Evolutionary conservation across 2,329 filamentous ascomycete species (phyloP).

Genomic region (Thielaviopsis populi): DNA sequence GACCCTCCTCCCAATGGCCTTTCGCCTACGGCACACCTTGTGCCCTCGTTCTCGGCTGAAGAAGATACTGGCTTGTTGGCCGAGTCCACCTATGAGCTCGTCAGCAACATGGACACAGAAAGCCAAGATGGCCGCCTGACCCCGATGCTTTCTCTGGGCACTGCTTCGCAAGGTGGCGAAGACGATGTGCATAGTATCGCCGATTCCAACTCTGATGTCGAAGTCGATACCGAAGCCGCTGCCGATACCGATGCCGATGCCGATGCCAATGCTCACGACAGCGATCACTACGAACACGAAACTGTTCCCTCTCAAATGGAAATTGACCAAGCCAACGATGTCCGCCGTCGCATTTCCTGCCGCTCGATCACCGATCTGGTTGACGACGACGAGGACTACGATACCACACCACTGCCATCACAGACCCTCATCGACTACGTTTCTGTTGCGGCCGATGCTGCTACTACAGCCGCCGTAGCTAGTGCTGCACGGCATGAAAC

Average conservation of each 20-base stretch:
- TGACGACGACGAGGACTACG: constrained; percentile 14
- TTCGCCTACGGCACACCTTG: not conserved
- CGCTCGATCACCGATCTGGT: constrained; percentile 7
- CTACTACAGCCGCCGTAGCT: not conserved
- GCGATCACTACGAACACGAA: constrained; percentile 10
- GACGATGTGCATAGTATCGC: constrained; percentile 30
- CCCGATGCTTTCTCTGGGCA: constrained; percentile 19
- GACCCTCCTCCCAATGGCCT: constrained; percentile 15
- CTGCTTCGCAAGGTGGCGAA: constrained; percentile 34
- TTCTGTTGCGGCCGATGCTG: constrained; percentile 10
- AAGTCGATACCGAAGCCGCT: not conserved
- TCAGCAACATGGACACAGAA: constrained; percentile 38
- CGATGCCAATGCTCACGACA: not conserved
- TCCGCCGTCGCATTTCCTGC: constrained; percentile 7
- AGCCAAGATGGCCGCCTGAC: constrained; percentile 35
- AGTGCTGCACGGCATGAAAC: not conserved
- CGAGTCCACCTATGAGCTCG: constrained; percentile 43
- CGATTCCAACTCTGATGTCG: constrained; percentile 23
- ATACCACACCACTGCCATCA: constrained; percentile 6
- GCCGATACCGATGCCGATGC: not conserved
- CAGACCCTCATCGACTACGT: constrained; percentile 13
- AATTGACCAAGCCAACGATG: constrained; percentile 7
- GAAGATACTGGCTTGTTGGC: constrained; percentile 31
- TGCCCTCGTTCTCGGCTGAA: constrained; percentile 20
- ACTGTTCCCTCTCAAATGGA: constrained; percentile 9